Evolutionary conservation across 2,329 filamentous ascomycete species (phyloP).

Genomic region (Aspergillus sojae): DNA sequence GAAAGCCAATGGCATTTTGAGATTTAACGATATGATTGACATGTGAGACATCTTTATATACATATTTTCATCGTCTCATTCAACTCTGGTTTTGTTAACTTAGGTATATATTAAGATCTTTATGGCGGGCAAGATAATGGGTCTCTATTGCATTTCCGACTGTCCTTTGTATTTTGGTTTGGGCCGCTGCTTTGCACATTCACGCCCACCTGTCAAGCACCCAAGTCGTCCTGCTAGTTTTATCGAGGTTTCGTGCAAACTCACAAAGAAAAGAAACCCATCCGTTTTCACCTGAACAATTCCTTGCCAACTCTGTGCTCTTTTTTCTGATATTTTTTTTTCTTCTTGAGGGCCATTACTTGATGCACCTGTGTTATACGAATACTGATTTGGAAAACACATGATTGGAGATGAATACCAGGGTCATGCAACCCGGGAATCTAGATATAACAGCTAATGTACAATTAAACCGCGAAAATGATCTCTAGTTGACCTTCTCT

Average conservation of each 20-base stretch:
- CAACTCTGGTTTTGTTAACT: neutral
- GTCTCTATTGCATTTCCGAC: neutral
- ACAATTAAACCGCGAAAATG: constrained; percentile 26
- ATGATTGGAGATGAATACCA: constrained; percentile 26
- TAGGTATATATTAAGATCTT: constrained; percentile 6
- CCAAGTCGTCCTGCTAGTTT: neutral
- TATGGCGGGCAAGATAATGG: neutral
- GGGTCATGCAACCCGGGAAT: constrained; percentile 18
- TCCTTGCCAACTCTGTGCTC: neutral
- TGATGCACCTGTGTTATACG: neutral
- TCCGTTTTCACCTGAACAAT: neutral
- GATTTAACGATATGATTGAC: constrained; percentile 92
- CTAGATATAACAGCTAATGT: constrained; percentile 38
- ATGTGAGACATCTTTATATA: constrained; percentile 46
- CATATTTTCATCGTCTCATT: constrained; percentile 5
- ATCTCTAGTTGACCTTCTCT: constrained; percentile 22
- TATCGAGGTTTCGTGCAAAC: neutral
- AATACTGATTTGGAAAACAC: constrained; percentile 15
- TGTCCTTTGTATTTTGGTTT: neutral
- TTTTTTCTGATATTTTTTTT: constrained; percentile 4
- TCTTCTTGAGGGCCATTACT: constrained; percentile 6
- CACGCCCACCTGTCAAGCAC: neutral
- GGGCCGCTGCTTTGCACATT: neutral
- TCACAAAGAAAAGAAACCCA: neutral
- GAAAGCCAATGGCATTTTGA: constrained; percentile 80